Evolutionary conservation across 2,329 filamentous ascomycete species (phyloP), one percentile per base, ranked within the genome.

Genomic region (Talaromyces sp.): DNA sequence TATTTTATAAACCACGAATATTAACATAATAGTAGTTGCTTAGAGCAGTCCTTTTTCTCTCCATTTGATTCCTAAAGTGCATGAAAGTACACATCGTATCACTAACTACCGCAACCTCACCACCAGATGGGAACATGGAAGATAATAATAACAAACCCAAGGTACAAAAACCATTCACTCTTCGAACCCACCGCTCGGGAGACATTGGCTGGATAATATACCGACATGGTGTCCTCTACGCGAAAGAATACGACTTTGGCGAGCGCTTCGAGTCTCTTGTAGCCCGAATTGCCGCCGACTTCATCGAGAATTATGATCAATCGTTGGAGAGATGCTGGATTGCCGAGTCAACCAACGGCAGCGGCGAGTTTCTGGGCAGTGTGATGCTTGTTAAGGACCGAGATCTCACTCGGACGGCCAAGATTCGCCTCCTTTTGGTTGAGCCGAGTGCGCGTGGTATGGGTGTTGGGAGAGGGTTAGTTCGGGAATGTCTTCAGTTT

Each of bases 321-420:
- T 21, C 49, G 19, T 49, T n/a, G 4, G 68, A 70, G 43, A 63
- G 64, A 9, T 70, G 68, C 55, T 69, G 68, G 68, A 66, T 70
- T 29, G 68, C 68, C 17, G 67, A 70, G 49, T 58, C 57, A 29
- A 61, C 64, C 8, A 59, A 59, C 13, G 41, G 35, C 19, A 38
- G 51, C 11, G 61, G 60, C 32, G 32, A 62, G 11, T 62, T 63
- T 14, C 61, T 69, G n/a, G 68, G 68, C 41, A 64, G 62, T 31
- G 59, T 70, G 3, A 69, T 70, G 67, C 58, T 70, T 4, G 63
- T 69, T 21, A 65, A 66, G 24, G 67, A 69, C 32, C 46, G 51
- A 26, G 59, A 66, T 55, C 35, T 26, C 14, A 17, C 27, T 26
- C 35, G 31, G 17, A 62, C 62, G 0, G 68, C 68, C 8, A 69